These are phyloP conservation scores for Brassica balearica DNA, from an alignment of 441 rosid genomes.

Conservation along the genomic window DNA sequence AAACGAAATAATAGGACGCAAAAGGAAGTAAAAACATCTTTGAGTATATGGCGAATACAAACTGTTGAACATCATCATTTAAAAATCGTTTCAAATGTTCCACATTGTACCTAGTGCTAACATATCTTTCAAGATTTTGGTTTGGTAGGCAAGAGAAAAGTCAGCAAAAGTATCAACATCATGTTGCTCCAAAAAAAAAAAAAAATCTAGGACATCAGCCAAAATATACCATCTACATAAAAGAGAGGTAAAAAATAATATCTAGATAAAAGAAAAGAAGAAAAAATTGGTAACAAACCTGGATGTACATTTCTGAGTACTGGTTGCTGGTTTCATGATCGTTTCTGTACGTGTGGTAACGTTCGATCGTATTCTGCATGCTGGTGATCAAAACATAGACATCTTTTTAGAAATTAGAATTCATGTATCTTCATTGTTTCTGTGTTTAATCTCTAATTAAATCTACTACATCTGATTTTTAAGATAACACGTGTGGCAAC, in stretches of 20 bases:
- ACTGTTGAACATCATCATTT: background rate
- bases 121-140: conserved; percentile 14
- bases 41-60: background rate
- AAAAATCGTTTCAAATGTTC: background rate
- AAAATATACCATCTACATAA: conserved; percentile 4
- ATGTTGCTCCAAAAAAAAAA: background rate
- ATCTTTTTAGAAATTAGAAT: background rate
- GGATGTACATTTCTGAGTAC: conserved; percentile 40
- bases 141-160: conserved; percentile 14
- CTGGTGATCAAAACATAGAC: conserved; percentile 48
- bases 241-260: too few species aligned
- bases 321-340: conserved; percentile 32
- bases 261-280: background rate
- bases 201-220: conserved; percentile 20
- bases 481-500: background rate
- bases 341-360: conserved; percentile 48
- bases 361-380: conserved; percentile 56
- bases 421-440: background rate
- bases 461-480: background rate
- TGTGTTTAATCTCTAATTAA: background rate
- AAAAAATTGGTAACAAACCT: conserved; percentile 49
- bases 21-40: background rate
- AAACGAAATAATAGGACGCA: conserved; percentile 1
- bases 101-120: background rate
- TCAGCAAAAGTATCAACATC: background rate